phyloP scores from a whole-genome alignment of 2,329 filamentous ascomycete species.

The Xylaria digitata region DNA sequence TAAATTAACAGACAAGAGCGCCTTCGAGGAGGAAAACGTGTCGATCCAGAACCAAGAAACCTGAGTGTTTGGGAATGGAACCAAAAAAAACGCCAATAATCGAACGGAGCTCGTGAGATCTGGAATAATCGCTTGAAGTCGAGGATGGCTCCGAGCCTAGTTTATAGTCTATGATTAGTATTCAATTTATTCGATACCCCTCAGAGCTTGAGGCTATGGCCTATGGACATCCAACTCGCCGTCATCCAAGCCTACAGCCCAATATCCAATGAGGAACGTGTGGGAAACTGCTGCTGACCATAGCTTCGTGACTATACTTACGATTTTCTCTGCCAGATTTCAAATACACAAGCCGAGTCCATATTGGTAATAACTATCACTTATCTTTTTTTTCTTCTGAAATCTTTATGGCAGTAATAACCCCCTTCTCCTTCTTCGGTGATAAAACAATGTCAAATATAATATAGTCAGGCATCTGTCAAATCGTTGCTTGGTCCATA shows the following conservation, averaged over 20 bases:
- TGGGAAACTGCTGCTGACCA: not conserved
- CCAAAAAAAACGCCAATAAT: not conserved
- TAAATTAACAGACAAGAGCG: not conserved
- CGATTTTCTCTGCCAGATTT: too few species aligned
- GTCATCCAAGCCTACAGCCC: not conserved
- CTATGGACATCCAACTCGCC: not conserved
- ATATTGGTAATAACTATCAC: too few species aligned
- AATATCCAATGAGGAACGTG: not conserved
- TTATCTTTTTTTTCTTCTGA: too few species aligned
- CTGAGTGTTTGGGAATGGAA: not conserved
- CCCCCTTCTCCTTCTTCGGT: not conserved
- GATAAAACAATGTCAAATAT: not conserved
- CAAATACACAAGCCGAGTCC: too few species aligned
- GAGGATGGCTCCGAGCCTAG: not conserved
- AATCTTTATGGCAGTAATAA: too few species aligned
- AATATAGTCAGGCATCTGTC: not conserved
- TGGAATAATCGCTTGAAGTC: not conserved
- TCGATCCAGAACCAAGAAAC: not conserved
- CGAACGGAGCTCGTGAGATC: not conserved
- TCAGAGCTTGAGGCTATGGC: not conserved
- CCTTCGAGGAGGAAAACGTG: not conserved
- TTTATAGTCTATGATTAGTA: not conserved
- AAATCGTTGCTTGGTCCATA: not conserved
- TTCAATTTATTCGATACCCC: not conserved
- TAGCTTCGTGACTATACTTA: not conserved